Base-by-base conservation (phyloP, 805 yeast genomes). In the Yarrowia sp. region DNA sequence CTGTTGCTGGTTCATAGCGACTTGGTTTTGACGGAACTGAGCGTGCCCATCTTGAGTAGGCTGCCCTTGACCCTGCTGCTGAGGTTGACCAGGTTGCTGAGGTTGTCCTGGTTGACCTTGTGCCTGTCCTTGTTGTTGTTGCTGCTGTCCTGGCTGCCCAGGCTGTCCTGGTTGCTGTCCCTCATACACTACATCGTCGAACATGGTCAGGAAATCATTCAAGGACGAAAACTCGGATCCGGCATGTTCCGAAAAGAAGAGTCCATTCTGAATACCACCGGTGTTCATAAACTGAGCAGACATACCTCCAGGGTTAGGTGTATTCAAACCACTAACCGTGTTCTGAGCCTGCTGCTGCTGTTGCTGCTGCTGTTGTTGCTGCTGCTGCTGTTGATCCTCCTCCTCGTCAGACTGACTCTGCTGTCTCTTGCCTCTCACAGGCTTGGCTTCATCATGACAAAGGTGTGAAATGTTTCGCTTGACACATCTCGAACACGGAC, bases 151-250 rank as follows among this genome's bases (percentile, higher is more conserved):
- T 16, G 40, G 61, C 14, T 5, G 14, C 7, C 32, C 32, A 5
- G 32, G 32, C 32, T 53, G 59, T 15, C 53, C 53, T 15, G 45
- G 45, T n/a, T 52, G 58, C 4, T 26, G 38, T 8, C 48, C 65
- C 48, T 59, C 65, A 19, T 53, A 65, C 11, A 42, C 61, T 11
- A 75, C 72, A 75, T 92, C 97, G 74, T 93, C 97, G 56, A 93
- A 85, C 91, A 93, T 91, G 1, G 93, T 87, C 66, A 93, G 80
- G 74, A 93, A 93, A 75, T 93, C 97, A 70, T 92, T 92, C 72
- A 93, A 81, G 0, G 97, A 92, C 71, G 92, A 87, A 75, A 93
- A 92, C 78, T 93, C 98, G 22, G 95, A 88, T 1, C 97, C 97
- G 0, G 95, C 97, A 76, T 92, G 96, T 74, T 92, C 97, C 0